Percentiles rank a stretch among this genome's conserved stretches.
These are phyloP conservation scores for Chiua virens DNA, from an alignment of 768 basidiomycete species.

Conservation along the genomic window DNA sequence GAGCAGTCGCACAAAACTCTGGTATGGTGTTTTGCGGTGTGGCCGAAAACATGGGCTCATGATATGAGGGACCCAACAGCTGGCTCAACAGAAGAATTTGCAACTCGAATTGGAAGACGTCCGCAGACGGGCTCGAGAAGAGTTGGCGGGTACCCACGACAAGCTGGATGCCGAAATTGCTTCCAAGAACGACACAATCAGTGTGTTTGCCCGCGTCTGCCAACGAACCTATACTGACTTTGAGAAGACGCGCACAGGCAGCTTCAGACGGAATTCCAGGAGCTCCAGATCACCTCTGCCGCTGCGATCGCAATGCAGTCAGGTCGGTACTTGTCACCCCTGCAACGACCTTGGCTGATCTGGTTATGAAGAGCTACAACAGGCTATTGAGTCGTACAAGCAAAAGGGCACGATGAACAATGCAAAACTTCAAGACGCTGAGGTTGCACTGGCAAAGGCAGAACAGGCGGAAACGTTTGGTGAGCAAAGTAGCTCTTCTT, in stretches of 20 bases:
- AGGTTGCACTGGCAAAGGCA: conserved; percentile 65
- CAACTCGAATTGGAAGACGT: conserved; percentile 67
- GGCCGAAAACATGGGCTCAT: neutral
- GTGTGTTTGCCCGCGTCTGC: conserved; percentile 36
- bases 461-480: conserved; percentile 64
- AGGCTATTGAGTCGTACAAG: conserved; percentile 64
- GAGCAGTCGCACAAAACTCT: conserved; percentile 73
- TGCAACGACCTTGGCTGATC: neutral
- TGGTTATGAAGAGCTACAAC: conserved; percentile 51
- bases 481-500: conserved; percentile 28
- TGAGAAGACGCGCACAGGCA: conserved; percentile 56
- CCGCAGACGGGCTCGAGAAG: conserved; percentile 63
- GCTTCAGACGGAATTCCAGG: conserved; percentile 58
- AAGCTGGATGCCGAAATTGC: conserved; percentile 52
- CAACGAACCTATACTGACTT: neutral
- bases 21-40: conserved; percentile 36
- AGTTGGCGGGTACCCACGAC: conserved; percentile 52
- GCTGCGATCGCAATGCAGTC: conserved; percentile 60
- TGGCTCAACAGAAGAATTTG: conserved; percentile 63
- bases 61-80: conserved; percentile 34
- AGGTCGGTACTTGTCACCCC: conserved; percentile 37
- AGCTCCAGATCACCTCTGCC: conserved; percentile 59
- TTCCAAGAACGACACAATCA: conserved; percentile 57
- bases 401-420: conserved; percentile 59
- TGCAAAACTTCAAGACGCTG: conserved; percentile 62